Percentiles rank a stretch among this genome's conserved stretches.
Evolutionary conservation across 768 basidiomycete species (phyloP).

Genomic region (Mycena epipterygia): DNA sequence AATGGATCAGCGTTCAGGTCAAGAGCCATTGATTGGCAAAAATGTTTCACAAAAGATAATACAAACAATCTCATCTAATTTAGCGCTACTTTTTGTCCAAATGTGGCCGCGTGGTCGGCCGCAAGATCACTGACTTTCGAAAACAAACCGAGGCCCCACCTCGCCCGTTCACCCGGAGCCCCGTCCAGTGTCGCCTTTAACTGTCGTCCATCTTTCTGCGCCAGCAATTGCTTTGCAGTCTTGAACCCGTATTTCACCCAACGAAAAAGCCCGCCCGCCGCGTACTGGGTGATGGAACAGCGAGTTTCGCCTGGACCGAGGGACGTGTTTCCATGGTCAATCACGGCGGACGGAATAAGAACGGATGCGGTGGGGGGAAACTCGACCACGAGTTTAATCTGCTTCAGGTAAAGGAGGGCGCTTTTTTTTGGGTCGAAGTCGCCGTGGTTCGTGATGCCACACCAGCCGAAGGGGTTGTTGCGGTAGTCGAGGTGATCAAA

Average conservation of each 20-base stretch:
- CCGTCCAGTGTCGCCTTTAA: not conserved
- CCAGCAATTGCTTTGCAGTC: slow-evolving; percentile 5
- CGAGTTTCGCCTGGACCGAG: slow-evolving; percentile 34
- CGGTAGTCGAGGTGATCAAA: too few relatives aligned
- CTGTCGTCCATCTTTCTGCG: not conserved
- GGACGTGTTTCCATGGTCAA: slow-evolving; percentile 39
- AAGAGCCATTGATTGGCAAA: too few relatives aligned
- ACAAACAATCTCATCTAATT: too few relatives aligned
- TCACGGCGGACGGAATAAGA: slow-evolving; percentile 39
- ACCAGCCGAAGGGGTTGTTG: slow-evolving; percentile 44
- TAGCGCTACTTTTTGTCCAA: too few relatives aligned
- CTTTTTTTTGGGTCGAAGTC: slow-evolving; percentile 38
- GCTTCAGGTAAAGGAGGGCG: slow-evolving; percentile 45
- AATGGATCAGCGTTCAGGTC: too few relatives aligned
- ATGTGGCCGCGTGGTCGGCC: too few relatives aligned
- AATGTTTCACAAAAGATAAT: too few relatives aligned
- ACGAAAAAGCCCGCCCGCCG: slow-evolving; percentile 41
- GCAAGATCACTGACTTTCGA: slow-evolving; percentile 1
- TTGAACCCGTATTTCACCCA: slow-evolving; percentile 40
- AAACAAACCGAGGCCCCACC: not conserved
- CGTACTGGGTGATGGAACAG: slow-evolving; percentile 44
- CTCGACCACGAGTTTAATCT: slow-evolving; percentile 39
- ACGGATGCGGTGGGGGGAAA: slow-evolving; percentile 39
- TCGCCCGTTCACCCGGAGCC: too few relatives aligned
- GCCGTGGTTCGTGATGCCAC: slow-evolving; percentile 44